phyloP scores from a whole-genome alignment of 768 basidiomycete genomes.

The Leccinum truebloodii region DNA sequence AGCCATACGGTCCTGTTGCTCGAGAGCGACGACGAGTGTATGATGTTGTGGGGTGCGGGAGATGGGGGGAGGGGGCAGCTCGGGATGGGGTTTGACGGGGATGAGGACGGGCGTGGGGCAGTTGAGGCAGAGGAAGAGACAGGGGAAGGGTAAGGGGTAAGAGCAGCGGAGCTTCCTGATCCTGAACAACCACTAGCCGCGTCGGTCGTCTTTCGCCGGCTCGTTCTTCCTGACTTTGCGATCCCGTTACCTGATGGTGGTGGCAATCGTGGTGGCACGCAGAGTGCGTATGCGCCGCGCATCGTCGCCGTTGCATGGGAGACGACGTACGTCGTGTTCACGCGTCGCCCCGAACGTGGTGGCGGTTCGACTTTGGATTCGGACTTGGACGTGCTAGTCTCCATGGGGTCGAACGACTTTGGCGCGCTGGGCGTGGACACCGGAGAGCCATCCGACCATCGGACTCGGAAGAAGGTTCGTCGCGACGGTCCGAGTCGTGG shows the following conservation, averaged over 20 bases:
- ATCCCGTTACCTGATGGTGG: background rate
- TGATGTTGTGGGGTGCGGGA: conserved; percentile 73
- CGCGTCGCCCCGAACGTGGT: conserved; percentile 11
- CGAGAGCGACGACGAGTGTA: conserved; percentile 30
- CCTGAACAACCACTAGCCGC: background rate
- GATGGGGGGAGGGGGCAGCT: conserved; percentile 74
- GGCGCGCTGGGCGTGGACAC: conserved; percentile 69
- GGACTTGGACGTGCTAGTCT: conserved; percentile 55
- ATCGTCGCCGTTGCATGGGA: conserved; percentile 71
- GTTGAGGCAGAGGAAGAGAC: background rate
- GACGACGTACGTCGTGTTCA: conserved; percentile 73
- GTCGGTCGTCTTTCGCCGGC: conserved; percentile 45
- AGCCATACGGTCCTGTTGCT: conserved; percentile 79
- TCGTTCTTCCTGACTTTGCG: conserved; percentile 36
- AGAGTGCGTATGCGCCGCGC: background rate
- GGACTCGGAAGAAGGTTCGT: no score
- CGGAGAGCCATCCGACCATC: background rate
- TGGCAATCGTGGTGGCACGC: background rate
- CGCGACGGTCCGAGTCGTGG: no score
- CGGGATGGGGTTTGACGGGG: conserved; percentile 40
- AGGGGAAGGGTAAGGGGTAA: background rate
- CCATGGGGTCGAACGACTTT: conserved; percentile 85
- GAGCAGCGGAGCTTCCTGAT: background rate
- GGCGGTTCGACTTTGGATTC: background rate
- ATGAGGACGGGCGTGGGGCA: conserved; percentile 10